Base-by-base conservation (phyloP, 2,329 filamentous ascomycete genomes). In the Neobulgaria alba region DNA sequence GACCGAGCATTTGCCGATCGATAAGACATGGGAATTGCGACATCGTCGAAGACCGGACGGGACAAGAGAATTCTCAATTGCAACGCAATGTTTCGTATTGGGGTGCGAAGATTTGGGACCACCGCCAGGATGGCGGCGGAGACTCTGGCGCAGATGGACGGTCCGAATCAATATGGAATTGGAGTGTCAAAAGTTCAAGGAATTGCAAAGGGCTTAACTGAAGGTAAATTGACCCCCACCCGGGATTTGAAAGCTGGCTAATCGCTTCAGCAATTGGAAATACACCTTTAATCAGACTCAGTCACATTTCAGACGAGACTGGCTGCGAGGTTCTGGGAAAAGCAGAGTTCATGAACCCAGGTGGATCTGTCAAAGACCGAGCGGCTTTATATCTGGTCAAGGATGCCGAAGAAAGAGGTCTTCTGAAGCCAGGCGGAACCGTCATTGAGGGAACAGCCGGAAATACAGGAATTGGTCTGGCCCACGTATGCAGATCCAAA, bases 301-400 rank as follows among this genome's bases (percentile, higher is more conserved):
- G 94, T 65, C 77, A 72, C 47, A 79, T 96, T 53, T 96, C 90
- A 30, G 79, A 86, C 45, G 75, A 93, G 59, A 96, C 92, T 0
- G 88, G 89, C 51, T 96, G 92, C 73, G 85, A 94, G 55, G 72
- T 98, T 43, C 79, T 96, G 30, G 92, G 90, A 58, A 98, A 98
- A 65, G 89, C 92, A 56, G 92, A 98, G 63, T 98, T 98, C 68
- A 92, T 94, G 72, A 98, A 98, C 71, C 92, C 92, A 1, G 92
- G 92, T 53, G 92, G 92, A 45, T 89, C 82, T 40, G 82, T 98
- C 62, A 98, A 98, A 68, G 92, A 98, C 67, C 85, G 92, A 49
- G 92, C 92, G 2, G 92, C 92, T 3, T 77, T 95, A 36, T 98
- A 86, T 67, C 85, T 96, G 4, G 86, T 98, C 54, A 81, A 86